Evolutionary conservation across 1,284 basidiomycete genomes (phyloP).

Genomic region (Apiotrichum laibachii): DNA sequence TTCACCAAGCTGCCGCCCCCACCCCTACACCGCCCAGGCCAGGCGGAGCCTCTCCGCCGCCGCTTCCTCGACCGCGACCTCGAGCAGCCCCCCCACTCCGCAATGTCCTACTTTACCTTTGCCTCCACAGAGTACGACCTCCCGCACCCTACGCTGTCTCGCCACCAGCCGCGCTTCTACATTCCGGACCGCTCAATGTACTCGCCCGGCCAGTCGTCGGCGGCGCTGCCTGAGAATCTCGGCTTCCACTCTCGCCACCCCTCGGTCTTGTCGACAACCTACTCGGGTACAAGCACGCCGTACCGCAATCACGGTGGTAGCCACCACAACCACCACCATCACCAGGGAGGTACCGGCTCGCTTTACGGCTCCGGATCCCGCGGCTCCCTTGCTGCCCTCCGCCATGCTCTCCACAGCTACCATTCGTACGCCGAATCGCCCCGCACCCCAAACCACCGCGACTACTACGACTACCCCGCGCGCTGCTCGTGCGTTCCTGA

Average conservation of each 20-base stretch:
- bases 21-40: background rate
- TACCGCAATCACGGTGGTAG: background rate
- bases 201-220: constrained; percentile 14
- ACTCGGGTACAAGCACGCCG: constrained; percentile 18
- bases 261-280: constrained; percentile 4
- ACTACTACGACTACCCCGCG: background rate
- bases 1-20: constrained; percentile 5
- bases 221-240: constrained; percentile 8
- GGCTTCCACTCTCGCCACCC: constrained; percentile 22
- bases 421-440: constrained; percentile 3
- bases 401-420: constrained; percentile 25
- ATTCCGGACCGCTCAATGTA: constrained; percentile 21
- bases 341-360: background rate
- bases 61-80: background rate
- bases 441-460: background rate
- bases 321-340: background rate
- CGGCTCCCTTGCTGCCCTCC: constrained; percentile 20
- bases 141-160: constrained; percentile 23
- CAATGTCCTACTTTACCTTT: constrained; percentile 22
- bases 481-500: background rate
- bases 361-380: constrained; percentile 18
- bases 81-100: background rate
- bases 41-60: constrained; percentile 2
- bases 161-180: constrained; percentile 27
- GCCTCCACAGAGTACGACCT: constrained; percentile 21